Evolutionary conservation across 805 yeast species (phyloP), one percentile per base, ranked within the genome.

Genomic region (Cyberlindnera misumaiensis): DNA sequence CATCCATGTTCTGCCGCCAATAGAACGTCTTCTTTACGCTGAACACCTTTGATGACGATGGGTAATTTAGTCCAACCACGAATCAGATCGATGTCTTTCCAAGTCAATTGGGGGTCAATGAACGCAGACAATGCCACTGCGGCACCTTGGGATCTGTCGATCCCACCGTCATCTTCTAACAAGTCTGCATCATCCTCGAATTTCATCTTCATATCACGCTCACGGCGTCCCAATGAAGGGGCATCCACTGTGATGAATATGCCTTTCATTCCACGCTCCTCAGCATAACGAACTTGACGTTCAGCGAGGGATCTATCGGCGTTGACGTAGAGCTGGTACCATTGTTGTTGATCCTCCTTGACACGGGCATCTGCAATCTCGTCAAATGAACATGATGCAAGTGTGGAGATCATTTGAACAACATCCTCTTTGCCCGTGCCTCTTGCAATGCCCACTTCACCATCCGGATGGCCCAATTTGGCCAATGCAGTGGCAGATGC

Each of bases 401-500:
- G 68, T 2, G 96, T 89, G 5, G 96, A 89, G 41, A 89, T 80
- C 97, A 89, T 89, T 61, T 89, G 97, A 40, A 83, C 77, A 25
- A 80, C 67, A 32, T 67, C 76, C 40, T 83, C 82, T 40, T 72
- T 68, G 30, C 77, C 86, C 22, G 94, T 83, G n/a, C 87, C 87
- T 53, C 81, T 68, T 2, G 97, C 87, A 46, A 90, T 73, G 13
- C 82, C 87, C 42, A 77, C 75, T 60, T 90, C 97, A 41, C 97
- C 97, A 30, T 86, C 96, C 3, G 87, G 87, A 54, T 89, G 93
- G 4, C 97, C 97, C 48, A 90, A 70, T 54, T 80, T 83, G 28
- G 95, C 96, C 45, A 88, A 68, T 0, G 97, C 97, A 5, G 97
- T 86, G 2, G 97, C 97, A 29, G 90, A 73, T 38, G 83, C 77